phyloP scores from a whole-genome alignment of 208 protist species.

The Trypanosoma theileri region DNA sequence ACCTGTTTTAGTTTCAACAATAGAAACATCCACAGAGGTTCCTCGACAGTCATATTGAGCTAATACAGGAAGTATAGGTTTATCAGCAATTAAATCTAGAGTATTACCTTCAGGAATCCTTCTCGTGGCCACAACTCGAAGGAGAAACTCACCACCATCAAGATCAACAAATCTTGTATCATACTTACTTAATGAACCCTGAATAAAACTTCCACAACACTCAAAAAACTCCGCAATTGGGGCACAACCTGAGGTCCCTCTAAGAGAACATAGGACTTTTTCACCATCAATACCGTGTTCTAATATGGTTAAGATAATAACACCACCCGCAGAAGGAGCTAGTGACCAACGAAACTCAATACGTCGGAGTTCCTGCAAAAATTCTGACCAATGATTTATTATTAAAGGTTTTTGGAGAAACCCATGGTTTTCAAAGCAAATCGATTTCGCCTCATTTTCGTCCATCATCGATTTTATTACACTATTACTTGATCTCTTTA shows the following conservation, averaged over 20 bases:
- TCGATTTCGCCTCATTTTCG: conserved; percentile 53
- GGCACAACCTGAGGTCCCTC: conserved; percentile 32
- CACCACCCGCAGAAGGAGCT: conserved; percentile 39
- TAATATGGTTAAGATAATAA: conserved; percentile 48
- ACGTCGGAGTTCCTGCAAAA: conserved; percentile 58
- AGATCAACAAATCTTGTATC: conserved; percentile 17
- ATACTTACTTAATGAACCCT: conserved; percentile 28
- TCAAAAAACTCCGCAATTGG: conserved; percentile 80
- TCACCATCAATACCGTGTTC: conserved; percentile 58
- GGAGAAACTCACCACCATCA: conserved; percentile 8
- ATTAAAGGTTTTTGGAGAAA: conserved; percentile 71
- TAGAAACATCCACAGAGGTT: conserved; percentile 57
- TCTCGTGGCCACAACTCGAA: conserved; percentile 7
- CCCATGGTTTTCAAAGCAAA: conserved; percentile 69
- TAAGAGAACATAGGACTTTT: conserved; percentile 48
- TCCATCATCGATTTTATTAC: background rate
- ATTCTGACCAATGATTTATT: conserved; percentile 65
- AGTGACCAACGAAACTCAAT: conserved; percentile 71
- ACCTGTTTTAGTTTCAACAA: conserved; percentile 48
- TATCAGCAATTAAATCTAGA: background rate
- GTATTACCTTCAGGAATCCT: background rate
- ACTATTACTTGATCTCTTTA: background rate
- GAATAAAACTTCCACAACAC: conserved; percentile 39
- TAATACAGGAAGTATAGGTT: conserved; percentile 32
- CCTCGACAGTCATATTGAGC: conserved; percentile 56